phyloP scores from a whole-genome alignment of 2,329 filamentous ascomycete species.

The Verticillium nonalfalfae region DNA sequence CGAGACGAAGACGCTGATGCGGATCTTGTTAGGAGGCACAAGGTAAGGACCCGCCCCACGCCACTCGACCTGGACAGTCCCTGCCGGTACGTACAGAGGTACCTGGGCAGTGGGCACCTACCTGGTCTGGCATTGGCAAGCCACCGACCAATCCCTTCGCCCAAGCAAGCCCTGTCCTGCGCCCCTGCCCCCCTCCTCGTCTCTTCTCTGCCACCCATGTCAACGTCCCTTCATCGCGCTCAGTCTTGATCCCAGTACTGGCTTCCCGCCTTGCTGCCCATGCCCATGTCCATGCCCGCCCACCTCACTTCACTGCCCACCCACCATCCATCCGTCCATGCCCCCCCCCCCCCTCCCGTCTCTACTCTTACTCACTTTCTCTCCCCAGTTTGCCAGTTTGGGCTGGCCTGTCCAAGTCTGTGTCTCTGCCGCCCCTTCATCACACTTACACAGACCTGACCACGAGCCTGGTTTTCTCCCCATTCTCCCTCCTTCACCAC shows the following conservation, averaged over 20 bases:
- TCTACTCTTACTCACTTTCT: constrained; percentile 3
- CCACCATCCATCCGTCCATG: no score
- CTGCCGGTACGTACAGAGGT: background rate
- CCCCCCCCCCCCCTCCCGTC: constrained; percentile 3
- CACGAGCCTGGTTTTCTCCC: background rate
- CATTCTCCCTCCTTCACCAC: constrained; percentile 4
- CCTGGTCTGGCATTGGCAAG: background rate
- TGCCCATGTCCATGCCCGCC: background rate
- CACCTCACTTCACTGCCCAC: constrained; percentile 4
- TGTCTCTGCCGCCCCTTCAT: constrained; percentile 3
- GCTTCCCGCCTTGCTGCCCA: constrained; percentile 2
- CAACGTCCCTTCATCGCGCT: background rate
- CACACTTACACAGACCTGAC: constrained; percentile 1
- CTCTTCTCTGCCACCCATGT: constrained; percentile 4
- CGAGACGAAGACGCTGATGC: background rate
- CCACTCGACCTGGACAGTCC: background rate
- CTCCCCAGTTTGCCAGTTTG: background rate
- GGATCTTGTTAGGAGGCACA: background rate
- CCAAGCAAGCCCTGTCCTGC: constrained; percentile 1
- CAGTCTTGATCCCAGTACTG: constrained; percentile 3
- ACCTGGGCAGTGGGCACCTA: background rate
- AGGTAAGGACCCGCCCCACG: background rate
- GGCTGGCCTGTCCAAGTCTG: constrained; percentile 1
- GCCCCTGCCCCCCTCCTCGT: constrained; percentile 3
- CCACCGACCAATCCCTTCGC: background rate